Conservation (phyloP, 495 filamentous ascomycete species). For the Penicillium simplicissimum region DNA sequence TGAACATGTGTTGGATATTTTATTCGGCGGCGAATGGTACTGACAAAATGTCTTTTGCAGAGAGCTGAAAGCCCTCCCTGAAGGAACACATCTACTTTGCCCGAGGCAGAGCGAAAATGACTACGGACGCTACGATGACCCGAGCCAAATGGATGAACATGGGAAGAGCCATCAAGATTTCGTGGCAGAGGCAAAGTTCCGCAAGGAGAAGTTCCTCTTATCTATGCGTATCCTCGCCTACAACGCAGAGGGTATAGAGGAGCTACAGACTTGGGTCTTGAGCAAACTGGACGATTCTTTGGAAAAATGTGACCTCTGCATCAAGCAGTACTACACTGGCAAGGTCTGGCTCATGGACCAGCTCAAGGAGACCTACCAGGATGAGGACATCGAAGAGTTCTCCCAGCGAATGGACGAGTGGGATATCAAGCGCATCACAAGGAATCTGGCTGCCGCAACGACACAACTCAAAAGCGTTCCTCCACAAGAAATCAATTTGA, state of each 20-base stretch:
- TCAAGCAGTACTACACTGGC: conserved; percentile 75
- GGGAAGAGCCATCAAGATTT: conserved; percentile 38
- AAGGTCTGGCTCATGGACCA: conserved; percentile 62
- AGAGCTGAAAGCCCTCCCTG: conserved; percentile 48
- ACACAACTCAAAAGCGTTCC: conserved; percentile 50
- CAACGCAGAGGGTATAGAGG: conserved; percentile 58
- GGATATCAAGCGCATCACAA: conserved; percentile 63
- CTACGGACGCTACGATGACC: conserved; percentile 55
- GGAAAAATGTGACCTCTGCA: conserved; percentile 74
- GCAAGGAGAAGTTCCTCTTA: conserved; percentile 60
- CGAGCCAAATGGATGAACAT: conserved; percentile 30
- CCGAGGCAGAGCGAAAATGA: conserved; percentile 51
- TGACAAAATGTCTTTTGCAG: conserved; percentile 24
- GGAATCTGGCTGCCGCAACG: conserved; percentile 53
- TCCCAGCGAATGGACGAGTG: conserved; percentile 54
- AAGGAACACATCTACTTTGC: conserved; percentile 51
- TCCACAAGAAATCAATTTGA: conserved; percentile 47
- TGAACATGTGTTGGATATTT: neutral
- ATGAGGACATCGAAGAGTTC: conserved; percentile 61
- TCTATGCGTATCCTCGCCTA: conserved; percentile 70
- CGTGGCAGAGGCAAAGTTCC: conserved; percentile 48
- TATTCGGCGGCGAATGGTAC: neutral
- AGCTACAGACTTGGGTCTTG: conserved; percentile 60
- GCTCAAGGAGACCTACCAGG: conserved; percentile 60
- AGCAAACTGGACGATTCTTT: conserved; percentile 56